These are phyloP conservation scores for Micromonas commoda DNA, from an alignment of 139 green algal species.

Conservation along the genomic window DNA sequence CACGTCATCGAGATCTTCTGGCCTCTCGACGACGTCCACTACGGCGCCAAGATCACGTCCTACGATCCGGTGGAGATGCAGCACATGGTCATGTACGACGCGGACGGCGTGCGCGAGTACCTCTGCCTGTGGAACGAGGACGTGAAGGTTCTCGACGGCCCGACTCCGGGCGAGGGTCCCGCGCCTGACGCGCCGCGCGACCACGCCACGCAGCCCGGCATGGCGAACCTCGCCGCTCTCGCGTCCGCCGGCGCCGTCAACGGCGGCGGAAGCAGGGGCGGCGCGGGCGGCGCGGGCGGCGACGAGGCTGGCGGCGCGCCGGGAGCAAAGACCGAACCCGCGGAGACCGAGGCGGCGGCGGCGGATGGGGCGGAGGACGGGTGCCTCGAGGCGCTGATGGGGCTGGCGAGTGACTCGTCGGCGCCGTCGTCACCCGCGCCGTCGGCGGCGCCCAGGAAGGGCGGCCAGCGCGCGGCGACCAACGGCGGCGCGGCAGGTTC, in stretches of 20 bases:
- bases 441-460: too few species aligned
- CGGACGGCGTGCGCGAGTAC: conserved; percentile 8
- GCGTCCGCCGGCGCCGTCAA: too few species aligned
- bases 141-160: neutral
- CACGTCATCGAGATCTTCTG: conserved; percentile 8
- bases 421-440: too few species aligned
- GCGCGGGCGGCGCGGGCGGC: too few species aligned
- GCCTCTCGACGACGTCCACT: conserved; percentile 9
- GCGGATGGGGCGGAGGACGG: neutral
- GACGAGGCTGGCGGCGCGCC: neutral
- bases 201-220: neutral
- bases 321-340: neutral
- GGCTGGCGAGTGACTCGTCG: neutral
- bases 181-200: neutral
- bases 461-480: too few species aligned
- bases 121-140: conserved; percentile 20
- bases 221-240: too few species aligned
- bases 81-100: conserved; percentile 7
- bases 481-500: too few species aligned
- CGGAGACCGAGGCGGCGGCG: too few species aligned
- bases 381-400: neutral
- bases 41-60: neutral
- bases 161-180: too few species aligned
- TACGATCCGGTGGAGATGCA: conserved; percentile 5
- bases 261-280: neutral